Conservation (phyloP, 768 basidiomycete species). For the Russula sp. region DNA sequence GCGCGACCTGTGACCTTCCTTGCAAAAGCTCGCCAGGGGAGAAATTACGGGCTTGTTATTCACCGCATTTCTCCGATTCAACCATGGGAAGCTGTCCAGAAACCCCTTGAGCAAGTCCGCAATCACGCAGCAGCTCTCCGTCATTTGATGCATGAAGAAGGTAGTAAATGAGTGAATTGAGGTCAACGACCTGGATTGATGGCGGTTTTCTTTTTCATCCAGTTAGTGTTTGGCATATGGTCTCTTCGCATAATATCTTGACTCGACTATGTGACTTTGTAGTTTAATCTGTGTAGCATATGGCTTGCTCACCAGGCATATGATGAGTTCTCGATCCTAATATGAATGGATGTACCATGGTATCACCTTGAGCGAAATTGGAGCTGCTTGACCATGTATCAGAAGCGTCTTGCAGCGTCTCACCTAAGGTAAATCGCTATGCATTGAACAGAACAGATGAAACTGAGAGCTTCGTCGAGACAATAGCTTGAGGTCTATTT, state of each 20-base stretch:
- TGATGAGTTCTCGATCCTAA: neutral
- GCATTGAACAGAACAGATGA: too few relatives aligned
- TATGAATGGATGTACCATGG: neutral
- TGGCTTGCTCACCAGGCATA: neutral
- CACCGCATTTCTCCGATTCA: too few relatives aligned
- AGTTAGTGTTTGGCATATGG: too few relatives aligned
- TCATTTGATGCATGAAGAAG: neutral
- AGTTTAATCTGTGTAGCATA: neutral
- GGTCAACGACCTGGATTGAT: too few relatives aligned
- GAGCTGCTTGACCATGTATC: neutral
- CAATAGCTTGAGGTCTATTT: too few relatives aligned
- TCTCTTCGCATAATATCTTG: neutral
- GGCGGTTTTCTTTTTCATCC: neutral
- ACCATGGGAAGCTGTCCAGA: too few relatives aligned
- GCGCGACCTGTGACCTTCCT: neutral
- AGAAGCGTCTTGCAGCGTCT: neutral
- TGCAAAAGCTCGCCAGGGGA: too few relatives aligned
- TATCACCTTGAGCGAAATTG: neutral
- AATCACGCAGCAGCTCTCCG: neutral
- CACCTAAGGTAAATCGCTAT: neutral
- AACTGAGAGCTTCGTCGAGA: too few relatives aligned
- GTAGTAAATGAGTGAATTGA: neutral
- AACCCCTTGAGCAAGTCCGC: neutral
- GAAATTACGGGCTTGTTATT: too few relatives aligned
- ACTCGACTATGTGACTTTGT: too few relatives aligned